Evolutionary conservation across 202 grass and related monocot genomes (phyloP).

Genomic region (Tripidium arundinaceum): DNA sequence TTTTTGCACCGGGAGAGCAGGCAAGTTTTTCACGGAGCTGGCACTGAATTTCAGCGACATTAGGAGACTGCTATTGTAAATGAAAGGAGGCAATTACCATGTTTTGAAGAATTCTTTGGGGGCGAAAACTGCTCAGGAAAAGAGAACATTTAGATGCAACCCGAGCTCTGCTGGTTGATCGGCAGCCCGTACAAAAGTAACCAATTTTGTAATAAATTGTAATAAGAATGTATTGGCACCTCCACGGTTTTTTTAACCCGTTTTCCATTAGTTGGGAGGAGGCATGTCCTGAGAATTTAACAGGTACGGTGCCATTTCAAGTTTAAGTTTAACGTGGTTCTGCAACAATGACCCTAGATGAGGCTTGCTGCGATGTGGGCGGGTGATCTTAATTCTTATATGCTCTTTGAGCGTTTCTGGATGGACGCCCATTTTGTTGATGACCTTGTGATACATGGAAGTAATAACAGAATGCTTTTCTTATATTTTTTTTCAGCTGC

Average conservation of each 20-base stretch:
- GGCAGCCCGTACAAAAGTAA: conserved; percentile 20
- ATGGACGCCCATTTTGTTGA: background rate
- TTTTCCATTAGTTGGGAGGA: background rate
- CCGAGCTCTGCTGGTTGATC: conserved; percentile 18
- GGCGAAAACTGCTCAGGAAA: conserved; percentile 15
- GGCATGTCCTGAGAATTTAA: background rate
- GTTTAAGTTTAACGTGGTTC: conserved; percentile 11
- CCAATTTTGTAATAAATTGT: conserved; percentile 40
- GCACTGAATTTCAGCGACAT: conserved; percentile 82
- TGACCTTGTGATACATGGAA: conserved; percentile 7
- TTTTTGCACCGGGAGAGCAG: conserved; percentile 34
- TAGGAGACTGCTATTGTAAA: conserved; percentile 68
- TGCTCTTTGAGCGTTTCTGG: background rate
- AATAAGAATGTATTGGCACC: conserved; percentile 34
- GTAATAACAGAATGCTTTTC: conserved; percentile 16
- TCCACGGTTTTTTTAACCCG: background rate
- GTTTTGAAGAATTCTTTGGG: conserved; percentile 38
- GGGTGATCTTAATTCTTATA: background rate
- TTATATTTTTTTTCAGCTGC: background rate
- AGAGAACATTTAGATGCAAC: conserved; percentile 5
- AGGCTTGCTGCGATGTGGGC: background rate
- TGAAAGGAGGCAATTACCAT: conserved; percentile 13
- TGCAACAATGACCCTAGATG: background rate
- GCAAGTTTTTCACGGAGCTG: conserved; percentile 69
- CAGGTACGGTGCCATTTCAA: conserved; percentile 18